Percentiles rank a stretch among this genome's conserved stretches.
Conservation (phyloP, 2,329 filamentous ascomycete genomes). For the Penicillium concentricum region DNA sequence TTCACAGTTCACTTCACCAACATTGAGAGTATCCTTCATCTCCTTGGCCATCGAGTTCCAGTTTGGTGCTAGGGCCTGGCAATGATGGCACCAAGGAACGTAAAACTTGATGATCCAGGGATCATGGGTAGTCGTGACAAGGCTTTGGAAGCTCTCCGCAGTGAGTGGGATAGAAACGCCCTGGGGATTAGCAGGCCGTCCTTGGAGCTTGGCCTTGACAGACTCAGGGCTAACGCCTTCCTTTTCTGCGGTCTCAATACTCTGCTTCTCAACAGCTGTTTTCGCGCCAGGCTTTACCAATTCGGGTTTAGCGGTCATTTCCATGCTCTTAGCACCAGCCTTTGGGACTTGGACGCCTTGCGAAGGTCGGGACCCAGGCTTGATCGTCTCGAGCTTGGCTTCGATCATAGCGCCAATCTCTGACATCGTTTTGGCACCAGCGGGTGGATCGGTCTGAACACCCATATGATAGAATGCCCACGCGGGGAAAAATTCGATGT, state of each 20-base stretch:
- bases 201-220: conserved; percentile 51
- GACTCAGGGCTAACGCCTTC: conserved; percentile 44
- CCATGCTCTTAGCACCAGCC: conserved; percentile 60
- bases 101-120: conserved; percentile 99
- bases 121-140: conserved; percentile 82
- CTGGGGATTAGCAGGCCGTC: conserved; percentile 66
- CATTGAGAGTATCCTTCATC: conserved; percentile 84
- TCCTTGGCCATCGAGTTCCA: conserved; percentile 89
- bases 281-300: conserved; percentile 43
- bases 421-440: conserved; percentile 67
- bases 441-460: conserved; percentile 60
- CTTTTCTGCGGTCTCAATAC: conserved; percentile 23
- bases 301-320: conserved; percentile 41
- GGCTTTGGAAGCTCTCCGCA: conserved; percentile 79
- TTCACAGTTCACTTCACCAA: conserved; percentile 96
- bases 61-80: conserved; percentile 84
- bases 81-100: conserved; percentile 95
- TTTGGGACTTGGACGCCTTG: conserved; percentile 67
- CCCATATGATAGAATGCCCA: conserved; percentile 81
- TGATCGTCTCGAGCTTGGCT: conserved; percentile 69
- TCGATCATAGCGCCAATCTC: conserved; percentile 71
- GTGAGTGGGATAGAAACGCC: conserved; percentile 75
- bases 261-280: conserved; percentile 38
- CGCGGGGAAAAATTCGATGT: conserved; percentile 70
- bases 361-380: conserved; percentile 75